Evolutionary conservation across 345 rosid species (phyloP), one percentile per base, ranked within the genome.

Genomic region (Pistacia integerrima): DNA sequence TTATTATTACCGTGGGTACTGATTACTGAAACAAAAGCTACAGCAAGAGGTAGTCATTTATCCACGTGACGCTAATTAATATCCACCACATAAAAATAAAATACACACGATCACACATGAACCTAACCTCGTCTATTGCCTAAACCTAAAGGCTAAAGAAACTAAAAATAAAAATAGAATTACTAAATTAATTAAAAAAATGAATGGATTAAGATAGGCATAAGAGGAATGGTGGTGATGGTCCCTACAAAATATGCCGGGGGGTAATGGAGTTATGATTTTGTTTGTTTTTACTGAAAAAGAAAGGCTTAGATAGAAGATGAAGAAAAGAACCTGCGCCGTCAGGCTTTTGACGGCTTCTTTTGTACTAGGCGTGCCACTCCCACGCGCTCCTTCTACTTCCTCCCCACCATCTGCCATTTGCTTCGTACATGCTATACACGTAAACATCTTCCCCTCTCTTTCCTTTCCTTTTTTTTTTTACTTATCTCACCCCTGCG

Each of bases 341-440:
- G 99, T 96, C 71, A 96, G 92, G 98, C 97, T 92, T 87, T 92
- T 96, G 93, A 93, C 99, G 90, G 99, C 93, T 83, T 96, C 99
- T 84, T 90, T 96, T 18, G 97, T 84, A 77, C 81, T 91, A 35
- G 97, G 96, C 69, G 99, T 90, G 49, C 85, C 78, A 85, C 86
- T 84, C 11, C 93, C 97, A 85, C 98, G 94, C 85, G 91, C 86
- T 79, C 88, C 98, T 65, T 83, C 90, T 41, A 88, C 97, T 44
- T 87, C 97, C 51, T 88, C 91, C 64, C 90, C 97, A 1, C 83
- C 92, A 8, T 93, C 99, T 12, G 91, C 93, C 86, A 69, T 86
- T 72, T 89, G 89, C 80, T 96, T 96, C 73, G 97, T 88, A 87
- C 99, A 96, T 60, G 99, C 91, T 84, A 96, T 96, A 83, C 99